Evolutionary conservation across 352 stramenopile species (phyloP).

Genomic region (Phytophthora pinifolia): DNA sequence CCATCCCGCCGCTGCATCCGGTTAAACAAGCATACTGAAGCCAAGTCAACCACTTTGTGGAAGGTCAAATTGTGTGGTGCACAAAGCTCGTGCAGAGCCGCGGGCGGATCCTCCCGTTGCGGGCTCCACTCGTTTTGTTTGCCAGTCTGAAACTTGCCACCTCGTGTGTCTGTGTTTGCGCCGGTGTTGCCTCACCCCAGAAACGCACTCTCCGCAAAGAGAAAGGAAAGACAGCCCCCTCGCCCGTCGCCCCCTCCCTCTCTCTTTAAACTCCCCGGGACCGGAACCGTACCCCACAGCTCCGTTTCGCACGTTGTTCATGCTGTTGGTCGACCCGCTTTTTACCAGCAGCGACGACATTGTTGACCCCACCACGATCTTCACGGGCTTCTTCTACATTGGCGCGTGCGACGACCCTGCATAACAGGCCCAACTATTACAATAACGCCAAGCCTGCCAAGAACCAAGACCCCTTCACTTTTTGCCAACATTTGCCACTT

Average conservation of each 20-base stretch:
- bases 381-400: conserved; percentile 91
- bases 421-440: conserved; percentile 62
- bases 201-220: conserved; percentile 4
- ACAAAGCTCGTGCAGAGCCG: background rate
- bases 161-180: background rate
- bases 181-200: background rate
- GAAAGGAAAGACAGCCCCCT: conserved; percentile 22
- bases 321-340: conserved; percentile 73
- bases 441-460: background rate
- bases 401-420: conserved; percentile 88
- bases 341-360: conserved; percentile 82
- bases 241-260: conserved; percentile 8
- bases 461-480: conserved; percentile 1
- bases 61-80: no score
- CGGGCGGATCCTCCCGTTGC: conserved; percentile 18
- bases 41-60: no score
- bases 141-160: conserved; percentile 32
- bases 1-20: no score
- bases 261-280: conserved; percentile 16
- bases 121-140: conserved; percentile 26
- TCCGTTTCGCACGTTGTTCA: conserved; percentile 55
- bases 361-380: conserved; percentile 87
- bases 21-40: no score
- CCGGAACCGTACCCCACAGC: conserved; percentile 16
- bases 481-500: conserved; percentile 11